Evolutionary conservation across 495 filamentous ascomycete species (phyloP).

Genomic region (Trypethelium eluteriae): DNA sequence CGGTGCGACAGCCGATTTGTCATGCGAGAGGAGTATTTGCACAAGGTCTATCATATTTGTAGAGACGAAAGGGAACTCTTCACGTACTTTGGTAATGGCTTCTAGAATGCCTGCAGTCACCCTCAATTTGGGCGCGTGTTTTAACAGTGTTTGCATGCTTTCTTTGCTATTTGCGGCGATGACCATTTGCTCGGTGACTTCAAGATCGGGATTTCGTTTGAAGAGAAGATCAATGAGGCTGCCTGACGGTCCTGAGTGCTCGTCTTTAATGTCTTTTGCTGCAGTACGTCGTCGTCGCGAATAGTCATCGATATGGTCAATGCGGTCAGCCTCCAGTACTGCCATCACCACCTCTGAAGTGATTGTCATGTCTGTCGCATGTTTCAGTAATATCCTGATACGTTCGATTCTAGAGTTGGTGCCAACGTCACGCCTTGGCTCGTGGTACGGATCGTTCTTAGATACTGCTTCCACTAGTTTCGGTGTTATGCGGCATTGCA

Average conservation of each 20-base stretch:
- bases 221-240: neutral
- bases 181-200: neutral
- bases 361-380: neutral
- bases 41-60: neutral
- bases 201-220: neutral
- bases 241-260: neutral
- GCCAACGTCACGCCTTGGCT: too few species aligned
- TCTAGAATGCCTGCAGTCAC: neutral
- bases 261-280: neutral
- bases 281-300: neutral
- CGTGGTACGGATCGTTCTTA: too few species aligned
- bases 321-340: neutral
- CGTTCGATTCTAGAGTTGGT: neutral
- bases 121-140: neutral
- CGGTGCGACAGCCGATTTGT: neutral
- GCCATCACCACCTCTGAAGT: neutral
- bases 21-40: neutral
- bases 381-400: neutral
- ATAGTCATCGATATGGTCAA: neutral
- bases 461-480: neutral
- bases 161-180: neutral
- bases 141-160: neutral
- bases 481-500: neutral
- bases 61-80: neutral
- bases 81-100: neutral